phyloP scores from a whole-genome alignment of 2,329 filamentous ascomycete genomes.

The Neofusicoccum parvum region DNA sequence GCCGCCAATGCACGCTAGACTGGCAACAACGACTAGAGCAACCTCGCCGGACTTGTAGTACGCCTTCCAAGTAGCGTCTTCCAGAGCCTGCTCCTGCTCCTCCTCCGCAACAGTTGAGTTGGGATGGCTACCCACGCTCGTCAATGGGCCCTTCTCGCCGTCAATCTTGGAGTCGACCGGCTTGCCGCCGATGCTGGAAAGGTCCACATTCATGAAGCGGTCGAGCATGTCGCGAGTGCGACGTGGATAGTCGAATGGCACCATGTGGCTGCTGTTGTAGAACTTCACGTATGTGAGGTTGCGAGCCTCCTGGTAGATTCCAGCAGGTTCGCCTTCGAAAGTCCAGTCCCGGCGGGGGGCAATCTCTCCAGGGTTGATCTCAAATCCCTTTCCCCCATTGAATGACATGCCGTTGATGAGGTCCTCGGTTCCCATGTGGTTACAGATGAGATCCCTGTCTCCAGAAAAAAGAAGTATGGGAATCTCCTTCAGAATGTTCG shows the following conservation, averaged over 20 bases:
- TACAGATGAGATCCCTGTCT: conserved; percentile 93
- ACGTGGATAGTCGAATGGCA: conserved; percentile 88
- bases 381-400: conserved; percentile 91
- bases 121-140: conserved; percentile 73
- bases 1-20: conserved; percentile 75
- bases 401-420: conserved; percentile 88
- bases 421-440: conserved; percentile 90
- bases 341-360: conserved; percentile 93
- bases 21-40: conserved; percentile 77
- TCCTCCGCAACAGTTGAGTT: conserved; percentile 70
- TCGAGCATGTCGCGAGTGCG: conserved; percentile 95
- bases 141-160: conserved; percentile 78
- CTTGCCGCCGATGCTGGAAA: conserved; percentile 79
- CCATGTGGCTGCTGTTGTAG: conserved; percentile 97
- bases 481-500: conserved; percentile 74
- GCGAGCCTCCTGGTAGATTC: conserved; percentile 90
- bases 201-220: conserved; percentile 91
- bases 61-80: conserved; percentile 83
- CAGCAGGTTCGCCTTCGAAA: conserved; percentile 84
- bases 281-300: conserved; percentile 96
- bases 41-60: conserved; percentile 87
- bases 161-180: conserved; percentile 81
- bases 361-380: conserved; percentile 81
- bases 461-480: conserved; percentile 89
- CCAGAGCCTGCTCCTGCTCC: conserved; percentile 70